Conservation (phyloP, 2,329 filamentous ascomycete species). For the Fusarium pseudograminearum region DNA sequence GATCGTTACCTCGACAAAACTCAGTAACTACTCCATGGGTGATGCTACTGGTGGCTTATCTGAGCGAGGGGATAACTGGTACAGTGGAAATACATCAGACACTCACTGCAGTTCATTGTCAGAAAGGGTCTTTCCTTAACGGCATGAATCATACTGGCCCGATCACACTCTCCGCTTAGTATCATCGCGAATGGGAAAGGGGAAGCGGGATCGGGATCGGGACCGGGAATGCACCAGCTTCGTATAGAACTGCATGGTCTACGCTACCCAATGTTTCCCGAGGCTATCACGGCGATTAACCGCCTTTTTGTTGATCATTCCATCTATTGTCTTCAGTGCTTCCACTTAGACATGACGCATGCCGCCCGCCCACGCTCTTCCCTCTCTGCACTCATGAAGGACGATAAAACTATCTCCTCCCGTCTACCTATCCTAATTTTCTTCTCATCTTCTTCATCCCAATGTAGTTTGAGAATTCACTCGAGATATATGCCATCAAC, state of each 20-base stretch:
- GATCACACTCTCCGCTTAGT: not conserved
- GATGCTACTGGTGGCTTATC: not conserved
- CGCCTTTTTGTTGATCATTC: not conserved
- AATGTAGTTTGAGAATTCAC: no score
- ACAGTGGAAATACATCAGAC: not conserved
- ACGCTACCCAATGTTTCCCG: not conserved
- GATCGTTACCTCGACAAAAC: not conserved
- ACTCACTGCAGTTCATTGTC: not conserved
- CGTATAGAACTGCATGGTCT: not conserved
- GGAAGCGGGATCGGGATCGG: not conserved
- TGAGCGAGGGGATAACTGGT: no score
- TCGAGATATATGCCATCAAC: no score
- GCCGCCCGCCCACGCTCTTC: no score
- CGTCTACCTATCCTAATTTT: no score
- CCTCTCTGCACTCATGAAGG: no score
- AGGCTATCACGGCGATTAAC: not conserved
- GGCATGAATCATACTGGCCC: not conserved
- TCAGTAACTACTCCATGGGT: not conserved
- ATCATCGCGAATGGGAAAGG: not conserved
- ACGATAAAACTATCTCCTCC: no score
- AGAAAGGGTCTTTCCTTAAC: not conserved
- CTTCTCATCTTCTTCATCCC: no score
- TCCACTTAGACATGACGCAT: not conserved
- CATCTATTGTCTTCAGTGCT: not conserved
- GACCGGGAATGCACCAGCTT: not conserved